phyloP scores from a whole-genome alignment of 257 asterid genomes.

The Ehretia macrophylla region DNA sequence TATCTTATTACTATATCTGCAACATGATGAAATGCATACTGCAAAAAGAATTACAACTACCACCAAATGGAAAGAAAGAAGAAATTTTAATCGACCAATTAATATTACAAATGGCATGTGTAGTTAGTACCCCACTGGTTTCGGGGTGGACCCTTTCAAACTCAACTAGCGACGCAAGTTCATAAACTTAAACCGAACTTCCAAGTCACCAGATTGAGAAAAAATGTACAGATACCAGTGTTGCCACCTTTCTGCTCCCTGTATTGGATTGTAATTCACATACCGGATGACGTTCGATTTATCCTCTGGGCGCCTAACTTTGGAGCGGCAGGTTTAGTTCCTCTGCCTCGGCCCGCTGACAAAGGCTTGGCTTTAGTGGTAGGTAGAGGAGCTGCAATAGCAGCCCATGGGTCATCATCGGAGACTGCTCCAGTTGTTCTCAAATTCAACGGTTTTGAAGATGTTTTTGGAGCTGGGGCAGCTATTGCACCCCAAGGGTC shows the following conservation, averaged over 20 bases:
- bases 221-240: conserved; percentile 34
- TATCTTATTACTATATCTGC: too few species aligned
- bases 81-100: background rate
- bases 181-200: conserved; percentile 11
- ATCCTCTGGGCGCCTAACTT: conserved; percentile 83
- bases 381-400: conserved; percentile 85
- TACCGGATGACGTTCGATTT: conserved; percentile 78
- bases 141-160: too few species aligned
- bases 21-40: too few species aligned
- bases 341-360: conserved; percentile 59
- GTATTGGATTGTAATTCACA: conserved; percentile 31
- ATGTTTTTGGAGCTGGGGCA: conserved; percentile 53
- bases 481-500: conserved; percentile 69
- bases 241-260: conserved; percentile 9
- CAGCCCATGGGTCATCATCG: conserved; percentile 80
- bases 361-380: conserved; percentile 63
- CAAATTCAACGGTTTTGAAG: conserved; percentile 39
- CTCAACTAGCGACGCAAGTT: conserved; percentile 15
- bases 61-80: too few species aligned
- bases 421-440: conserved; percentile 38
- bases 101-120: conserved; percentile 1
- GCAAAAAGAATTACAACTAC: too few species aligned
- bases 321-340: conserved; percentile 62
- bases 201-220: conserved; percentile 11
- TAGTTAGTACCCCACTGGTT: too few species aligned